Evolutionary conservation across 164 flowering plant species (phyloP), one percentile per base, ranked within the genome.

Genomic region (Macadamia integrifolia): DNA sequence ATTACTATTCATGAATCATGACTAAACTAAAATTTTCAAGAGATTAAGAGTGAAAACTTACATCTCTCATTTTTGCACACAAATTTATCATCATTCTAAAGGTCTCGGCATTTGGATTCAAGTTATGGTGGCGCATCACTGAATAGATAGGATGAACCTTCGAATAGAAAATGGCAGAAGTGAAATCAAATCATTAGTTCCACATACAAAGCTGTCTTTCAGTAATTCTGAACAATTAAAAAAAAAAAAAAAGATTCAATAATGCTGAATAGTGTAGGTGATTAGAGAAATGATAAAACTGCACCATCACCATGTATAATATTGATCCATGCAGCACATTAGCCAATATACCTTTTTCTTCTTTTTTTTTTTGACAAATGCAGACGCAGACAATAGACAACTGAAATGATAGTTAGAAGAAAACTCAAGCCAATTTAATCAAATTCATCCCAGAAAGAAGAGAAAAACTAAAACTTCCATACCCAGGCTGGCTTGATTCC

Each of bases 51-150:
- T 23, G 53, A 55, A 52, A 62, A 85, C 90, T 82, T 81, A 93
- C 98, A 85, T 93, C 89, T 86, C 87, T 90, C 90, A 90, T 85
- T 76, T 66, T 91, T 69, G 82, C 89, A 66, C 65, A 53, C 77
- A 88, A 71, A 70, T 68, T 77, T 78, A 91, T 86, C 87, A 93
- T 78, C 58, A 69, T 74, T 75, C 86, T 85, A 75, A 79, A 86
- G 48, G 88, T 86, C 74, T 90, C 96, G 73, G n/a, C 69, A 62
- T 72, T 80, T 62, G 88, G 83, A 72, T 81, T 80, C 86, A 86
- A 66, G 55, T 77, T 71, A 58, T 77, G 80, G 65, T 60, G 75
- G 58, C 69, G 55, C 48, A 90, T 84, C 75, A 84, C 5, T 44
- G 88, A 80, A 78, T 86, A 80, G 60, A 90, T 78, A 66, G 78